Conservation (phyloP, 257 asterid species). For the Solanum medicagineum region DNA sequence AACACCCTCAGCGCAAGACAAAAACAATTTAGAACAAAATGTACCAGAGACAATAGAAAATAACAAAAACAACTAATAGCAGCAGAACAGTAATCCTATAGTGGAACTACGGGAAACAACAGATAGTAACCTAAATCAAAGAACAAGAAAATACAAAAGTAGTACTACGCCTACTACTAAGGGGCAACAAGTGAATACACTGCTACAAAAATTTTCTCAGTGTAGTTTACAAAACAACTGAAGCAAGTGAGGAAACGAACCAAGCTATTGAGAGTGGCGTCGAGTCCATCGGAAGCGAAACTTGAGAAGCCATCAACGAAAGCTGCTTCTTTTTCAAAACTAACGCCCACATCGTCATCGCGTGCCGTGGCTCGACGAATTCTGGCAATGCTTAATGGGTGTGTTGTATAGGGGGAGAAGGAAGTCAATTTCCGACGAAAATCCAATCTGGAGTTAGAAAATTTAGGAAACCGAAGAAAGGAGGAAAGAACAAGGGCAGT, state of each 20-base stretch:
- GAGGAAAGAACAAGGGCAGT: neutral
- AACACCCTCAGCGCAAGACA: no score
- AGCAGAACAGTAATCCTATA: no score
- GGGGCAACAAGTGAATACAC: no score
- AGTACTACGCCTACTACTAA: no score
- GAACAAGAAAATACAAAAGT: no score
- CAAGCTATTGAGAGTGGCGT: slow-evolving; percentile 6
- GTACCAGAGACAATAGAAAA: no score
- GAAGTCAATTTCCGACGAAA: neutral
- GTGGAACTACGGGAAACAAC: no score
- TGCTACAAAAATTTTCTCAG: no score
- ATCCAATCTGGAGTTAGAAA: neutral
- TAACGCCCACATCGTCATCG: neutral
- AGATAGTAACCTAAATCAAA: no score
- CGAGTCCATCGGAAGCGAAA: neutral
- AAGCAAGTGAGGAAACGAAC: neutral
- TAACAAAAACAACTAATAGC: no score
- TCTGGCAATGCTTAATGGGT: neutral
- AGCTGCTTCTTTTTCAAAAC: neutral
- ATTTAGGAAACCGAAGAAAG: neutral
- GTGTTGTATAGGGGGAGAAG: neutral
- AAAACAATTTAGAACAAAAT: no score
- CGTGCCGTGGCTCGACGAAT: neutral
- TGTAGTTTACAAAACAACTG: neutral
- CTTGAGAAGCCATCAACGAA: neutral